These are phyloP conservation scores for Rhizoctonia solani DNA, from an alignment of 1,284 basidiomycete species.

Conservation along the genomic window DNA sequence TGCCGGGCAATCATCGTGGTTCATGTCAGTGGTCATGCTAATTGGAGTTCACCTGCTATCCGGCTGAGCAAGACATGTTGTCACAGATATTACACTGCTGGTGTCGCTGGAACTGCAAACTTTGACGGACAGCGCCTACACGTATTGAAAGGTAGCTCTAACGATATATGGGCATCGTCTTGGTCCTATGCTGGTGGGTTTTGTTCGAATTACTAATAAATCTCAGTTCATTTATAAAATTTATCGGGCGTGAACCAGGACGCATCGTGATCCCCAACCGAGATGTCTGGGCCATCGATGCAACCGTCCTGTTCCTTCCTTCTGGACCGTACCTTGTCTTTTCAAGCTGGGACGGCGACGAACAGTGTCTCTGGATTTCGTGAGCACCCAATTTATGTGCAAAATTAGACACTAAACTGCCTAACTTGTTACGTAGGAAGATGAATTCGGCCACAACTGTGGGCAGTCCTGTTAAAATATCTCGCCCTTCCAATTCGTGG, in stretches of 20 bases:
- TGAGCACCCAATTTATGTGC: conserved; percentile 32
- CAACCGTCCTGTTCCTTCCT: conserved; percentile 45
- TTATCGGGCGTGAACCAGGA: conserved; percentile 30
- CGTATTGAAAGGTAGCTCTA: conserved; percentile 47
- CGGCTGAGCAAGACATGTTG: not conserved
- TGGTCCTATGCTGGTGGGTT: conserved; percentile 20
- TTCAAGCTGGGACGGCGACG: conserved; percentile 46
- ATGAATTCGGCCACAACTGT: conserved; percentile 48
- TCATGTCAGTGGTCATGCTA: not conserved
- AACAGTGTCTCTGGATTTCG: conserved; percentile 49
- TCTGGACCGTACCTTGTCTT: conserved; percentile 47
- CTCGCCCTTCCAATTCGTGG: conserved; percentile 44
- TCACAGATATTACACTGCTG: conserved; percentile 48
- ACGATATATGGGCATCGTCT: conserved; percentile 47
- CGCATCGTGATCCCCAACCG: conserved; percentile 46
- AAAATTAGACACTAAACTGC: not conserved
- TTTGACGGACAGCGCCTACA: conserved; percentile 48
- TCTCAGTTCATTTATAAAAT: not conserved
- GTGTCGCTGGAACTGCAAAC: conserved; percentile 43
- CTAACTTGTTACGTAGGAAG: conserved; percentile 37
- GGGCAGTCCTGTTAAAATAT: conserved; percentile 48
- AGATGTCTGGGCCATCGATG: conserved; percentile 50
- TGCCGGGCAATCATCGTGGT: conserved; percentile 27
- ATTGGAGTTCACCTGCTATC: not conserved
- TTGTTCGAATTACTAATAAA: not conserved